A percentile compares a stretch with the other conserved stretches of the same genome.
Conservation (phyloP, 148 eudicot species). For the Selenicereus undatus region DNA sequence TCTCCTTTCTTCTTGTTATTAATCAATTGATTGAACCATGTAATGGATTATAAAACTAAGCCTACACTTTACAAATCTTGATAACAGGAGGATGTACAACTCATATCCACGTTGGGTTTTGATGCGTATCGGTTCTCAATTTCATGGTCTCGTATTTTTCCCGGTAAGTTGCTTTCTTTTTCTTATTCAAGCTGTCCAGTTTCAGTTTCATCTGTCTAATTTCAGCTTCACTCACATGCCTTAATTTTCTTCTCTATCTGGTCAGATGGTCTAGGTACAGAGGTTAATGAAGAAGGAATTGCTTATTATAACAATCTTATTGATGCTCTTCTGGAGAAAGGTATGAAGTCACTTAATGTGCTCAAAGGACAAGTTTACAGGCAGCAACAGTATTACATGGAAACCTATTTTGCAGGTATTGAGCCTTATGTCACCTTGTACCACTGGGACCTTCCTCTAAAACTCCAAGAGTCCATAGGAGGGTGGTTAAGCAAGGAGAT, state of each 20-base stretch:
- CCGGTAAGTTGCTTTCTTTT: slow-evolving; percentile 43
- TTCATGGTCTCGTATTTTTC: slow-evolving; percentile 78
- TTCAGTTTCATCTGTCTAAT: not conserved
- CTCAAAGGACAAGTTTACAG: not conserved
- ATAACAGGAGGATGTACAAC: slow-evolving; percentile 72
- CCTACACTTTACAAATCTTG: not conserved
- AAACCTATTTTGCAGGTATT: slow-evolving; percentile 46
- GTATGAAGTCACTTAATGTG: slow-evolving; percentile 30
- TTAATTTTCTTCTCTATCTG: slow-evolving; percentile 22
- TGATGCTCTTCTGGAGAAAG: slow-evolving; percentile 59
- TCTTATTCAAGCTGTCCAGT: not conserved
- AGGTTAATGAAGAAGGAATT: slow-evolving; percentile 67
- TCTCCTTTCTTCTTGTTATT: not conserved
- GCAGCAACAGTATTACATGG: slow-evolving; percentile 6
- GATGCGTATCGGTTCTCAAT: slow-evolving; percentile 74
- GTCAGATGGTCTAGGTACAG: slow-evolving; percentile 77
- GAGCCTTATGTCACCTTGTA: slow-evolving; percentile 67
- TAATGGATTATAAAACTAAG: not conserved
- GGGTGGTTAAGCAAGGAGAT: slow-evolving; percentile 69
- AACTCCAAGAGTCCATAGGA: slow-evolving; percentile 65
- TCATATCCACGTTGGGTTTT: slow-evolving; percentile 67
- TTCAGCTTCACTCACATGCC: not conserved
- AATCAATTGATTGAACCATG: not conserved
- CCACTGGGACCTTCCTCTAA: slow-evolving; percentile 88
- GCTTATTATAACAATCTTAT: slow-evolving; percentile 67